Evolutionary conservation across 345 rosid species (phyloP).

Genomic region (Pugionium dolabratum): DNA sequence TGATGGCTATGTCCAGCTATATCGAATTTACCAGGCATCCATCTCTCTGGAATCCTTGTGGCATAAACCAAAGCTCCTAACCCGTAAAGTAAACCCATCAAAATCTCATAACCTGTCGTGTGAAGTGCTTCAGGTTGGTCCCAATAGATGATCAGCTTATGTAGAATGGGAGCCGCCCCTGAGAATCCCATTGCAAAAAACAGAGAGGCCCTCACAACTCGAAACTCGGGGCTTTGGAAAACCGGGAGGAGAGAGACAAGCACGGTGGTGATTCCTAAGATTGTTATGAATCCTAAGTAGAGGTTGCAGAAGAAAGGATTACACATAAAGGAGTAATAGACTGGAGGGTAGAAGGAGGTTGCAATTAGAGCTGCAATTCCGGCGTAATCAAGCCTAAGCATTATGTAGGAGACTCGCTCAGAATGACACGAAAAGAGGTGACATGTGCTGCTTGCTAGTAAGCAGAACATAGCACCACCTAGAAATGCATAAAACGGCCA

Average conservation of each 20-base stretch:
- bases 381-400: no score
- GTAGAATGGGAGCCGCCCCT: slow-evolving; percentile 74
- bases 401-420: slow-evolving; percentile 3
- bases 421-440: slow-evolving; percentile 94
- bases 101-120: no score
- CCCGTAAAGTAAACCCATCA: no score
- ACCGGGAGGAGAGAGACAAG: slow-evolving; percentile 72
- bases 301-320: slow-evolving; percentile 86
- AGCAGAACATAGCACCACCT: slow-evolving; percentile 38
- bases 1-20: no score
- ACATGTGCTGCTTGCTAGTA: slow-evolving; percentile 82
- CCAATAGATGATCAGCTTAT: slow-evolving; percentile 77
- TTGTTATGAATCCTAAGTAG: slow-evolving; percentile 77
- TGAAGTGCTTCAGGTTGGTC: slow-evolving; percentile 54
- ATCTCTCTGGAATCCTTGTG: slow-evolving; percentile 78
- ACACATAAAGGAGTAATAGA: slow-evolving; percentile 81
- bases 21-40: slow-evolving; percentile 56
- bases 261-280: slow-evolving; percentile 64
- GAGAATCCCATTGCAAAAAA: slow-evolving; percentile 87
- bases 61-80: slow-evolving; percentile 37
- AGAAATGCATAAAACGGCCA: slow-evolving; percentile 47
- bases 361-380: no score
- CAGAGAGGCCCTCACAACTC: slow-evolving; percentile 64
- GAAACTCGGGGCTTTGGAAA: slow-evolving; percentile 24
- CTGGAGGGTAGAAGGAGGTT: no score